Conservation (phyloP, 1,139 yeast species). For the Arxiozyma bovina region DNA sequence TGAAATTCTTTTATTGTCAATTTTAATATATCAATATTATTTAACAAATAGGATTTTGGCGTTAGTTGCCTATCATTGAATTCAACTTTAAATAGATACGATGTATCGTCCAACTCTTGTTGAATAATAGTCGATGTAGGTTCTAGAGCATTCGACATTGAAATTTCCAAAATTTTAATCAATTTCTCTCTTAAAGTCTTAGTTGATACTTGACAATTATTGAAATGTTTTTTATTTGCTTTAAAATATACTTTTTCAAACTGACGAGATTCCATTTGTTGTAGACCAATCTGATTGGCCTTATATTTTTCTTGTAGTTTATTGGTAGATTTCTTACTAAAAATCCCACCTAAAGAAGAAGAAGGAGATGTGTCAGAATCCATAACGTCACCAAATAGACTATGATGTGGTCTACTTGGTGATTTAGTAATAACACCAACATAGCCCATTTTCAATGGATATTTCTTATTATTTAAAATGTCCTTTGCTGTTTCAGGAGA, state of each 20-base stretch:
- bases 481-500: conserved; percentile 63
- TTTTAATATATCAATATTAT: conserved; percentile 80
- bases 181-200: conserved; percentile 66
- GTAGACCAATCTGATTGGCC: conserved; percentile 7
- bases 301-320: conserved; percentile 1
- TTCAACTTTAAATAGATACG: conserved; percentile 90
- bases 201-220: conserved; percentile 69
- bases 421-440: conserved; percentile 91
- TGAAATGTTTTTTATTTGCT: conserved; percentile 51
- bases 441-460: conserved; percentile 91
- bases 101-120: conserved; percentile 86
- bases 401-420: conserved; percentile 33
- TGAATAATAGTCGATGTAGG: conserved; percentile 84
- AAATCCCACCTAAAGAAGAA: conserved; percentile 27
- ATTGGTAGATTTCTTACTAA: conserved; percentile 16
- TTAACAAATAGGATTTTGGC: conserved; percentile 88
- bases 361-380: background rate
- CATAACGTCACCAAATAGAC: conserved; percentile 4
- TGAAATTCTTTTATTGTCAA: conserved; percentile 81
- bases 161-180: conserved; percentile 76
- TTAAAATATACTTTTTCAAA: conserved; percentile 54
- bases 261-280: conserved; percentile 46
- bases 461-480: conserved; percentile 65
- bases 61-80: conserved; percentile 90
- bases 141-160: conserved; percentile 81